Evolutionary conservation across 2,329 filamentous ascomycete species (phyloP).

Genomic region (Ceratocystis huliohia): DNA sequence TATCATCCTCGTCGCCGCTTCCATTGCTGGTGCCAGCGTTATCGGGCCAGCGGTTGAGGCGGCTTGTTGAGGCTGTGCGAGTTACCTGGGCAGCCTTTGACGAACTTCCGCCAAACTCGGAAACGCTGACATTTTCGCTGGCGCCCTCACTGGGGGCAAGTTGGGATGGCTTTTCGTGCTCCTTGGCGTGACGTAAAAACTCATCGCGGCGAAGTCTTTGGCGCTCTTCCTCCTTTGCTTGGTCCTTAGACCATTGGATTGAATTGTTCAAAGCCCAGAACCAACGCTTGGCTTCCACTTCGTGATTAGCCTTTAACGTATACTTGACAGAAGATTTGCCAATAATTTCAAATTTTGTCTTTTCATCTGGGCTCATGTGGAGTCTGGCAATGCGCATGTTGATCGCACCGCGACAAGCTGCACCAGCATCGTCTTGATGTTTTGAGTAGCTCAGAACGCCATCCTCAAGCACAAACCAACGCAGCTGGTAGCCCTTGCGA

Average conservation of each 20-base stretch:
- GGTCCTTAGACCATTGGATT: constrained; percentile 96
- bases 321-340: constrained; percentile 99
- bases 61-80: constrained; percentile 22
- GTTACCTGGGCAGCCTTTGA: constrained; percentile 23
- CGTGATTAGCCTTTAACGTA: constrained; percentile 91
- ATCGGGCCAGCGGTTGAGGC: constrained; percentile 10
- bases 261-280: constrained; percentile 98
- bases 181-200: constrained; percentile 64
- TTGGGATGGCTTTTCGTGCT: constrained; percentile 46
- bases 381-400: constrained; percentile 95
- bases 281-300: constrained; percentile 96
- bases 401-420: constrained; percentile 91
- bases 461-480: constrained; percentile 97
- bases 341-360: constrained; percentile 93
- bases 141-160: constrained; percentile 35
- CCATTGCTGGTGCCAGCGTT: constrained; percentile 32
- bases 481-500: constrained; percentile 85
- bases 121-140: constrained; percentile 41
- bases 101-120: constrained; percentile 28
- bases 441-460: constrained; percentile 98
- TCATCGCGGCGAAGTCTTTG: constrained; percentile 64
- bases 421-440: constrained; percentile 92
- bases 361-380: constrained; percentile 93
- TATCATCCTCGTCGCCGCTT: constrained; percentile 41
- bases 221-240: constrained; percentile 78